phyloP scores from a whole-genome alignment of 169 alveolate genomes.

The Cardiosporidium cionae region DNA sequence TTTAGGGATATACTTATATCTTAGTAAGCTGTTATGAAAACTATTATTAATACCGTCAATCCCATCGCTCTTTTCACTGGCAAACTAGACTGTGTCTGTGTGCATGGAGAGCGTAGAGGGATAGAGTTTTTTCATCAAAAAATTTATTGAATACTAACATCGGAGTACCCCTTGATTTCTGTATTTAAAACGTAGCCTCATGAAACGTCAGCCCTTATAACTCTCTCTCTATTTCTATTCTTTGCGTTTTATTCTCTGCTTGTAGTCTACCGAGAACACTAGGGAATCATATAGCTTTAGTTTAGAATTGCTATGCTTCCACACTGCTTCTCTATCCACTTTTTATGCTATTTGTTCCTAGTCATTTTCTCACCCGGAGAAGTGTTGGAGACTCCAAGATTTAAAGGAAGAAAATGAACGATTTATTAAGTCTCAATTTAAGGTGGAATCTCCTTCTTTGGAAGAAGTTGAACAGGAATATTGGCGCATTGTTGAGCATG shows the following conservation, averaged over 20 bases:
- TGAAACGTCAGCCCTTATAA: not conserved
- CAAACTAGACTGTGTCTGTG: not conserved
- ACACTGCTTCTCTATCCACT: not conserved
- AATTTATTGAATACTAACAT: no score
- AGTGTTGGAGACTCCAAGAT: slow-evolving; percentile 3
- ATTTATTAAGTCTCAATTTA: not conserved
- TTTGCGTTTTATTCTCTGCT: not conserved
- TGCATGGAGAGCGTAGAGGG: not conserved
- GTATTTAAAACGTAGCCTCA: no score
- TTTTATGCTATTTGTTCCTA: not conserved
- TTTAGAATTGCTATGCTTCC: not conserved
- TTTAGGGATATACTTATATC: slow-evolving; percentile 2
- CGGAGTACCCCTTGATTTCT: no score
- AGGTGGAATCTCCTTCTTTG: slow-evolving; percentile 3
- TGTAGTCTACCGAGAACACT: not conserved
- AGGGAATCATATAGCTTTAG: not conserved
- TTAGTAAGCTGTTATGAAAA: not conserved
- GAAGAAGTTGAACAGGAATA: slow-evolving; percentile 14
- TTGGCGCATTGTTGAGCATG: slow-evolving; percentile 27
- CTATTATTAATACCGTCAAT: not conserved
- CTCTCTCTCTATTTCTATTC: not conserved
- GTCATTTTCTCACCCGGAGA: slow-evolving; percentile 19
- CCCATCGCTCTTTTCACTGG: not conserved
- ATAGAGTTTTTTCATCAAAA: not conserved
- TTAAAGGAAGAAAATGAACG: not conserved